phyloP scores from a whole-genome alignment of 257 asterid species.

The Plantago major region DNA sequence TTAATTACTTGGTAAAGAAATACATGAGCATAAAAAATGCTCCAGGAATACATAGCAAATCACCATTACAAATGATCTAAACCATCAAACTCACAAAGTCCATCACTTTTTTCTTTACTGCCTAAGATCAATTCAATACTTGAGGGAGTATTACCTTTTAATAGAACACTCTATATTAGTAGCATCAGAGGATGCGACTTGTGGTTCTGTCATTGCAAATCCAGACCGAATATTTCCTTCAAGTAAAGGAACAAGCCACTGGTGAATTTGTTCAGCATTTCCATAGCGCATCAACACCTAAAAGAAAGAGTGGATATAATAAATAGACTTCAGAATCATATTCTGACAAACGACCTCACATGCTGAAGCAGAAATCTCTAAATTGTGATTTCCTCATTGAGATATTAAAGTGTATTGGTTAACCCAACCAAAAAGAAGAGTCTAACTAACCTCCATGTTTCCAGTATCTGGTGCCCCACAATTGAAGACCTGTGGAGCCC shows the following conservation, averaged over 20 bases:
- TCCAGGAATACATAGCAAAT: too few relatives aligned
- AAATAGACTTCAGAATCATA: slow-evolving; percentile 3
- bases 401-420: too few relatives aligned
- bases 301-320: slow-evolving; percentile 8
- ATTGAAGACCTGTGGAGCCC: slow-evolving; percentile 95
- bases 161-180: slow-evolving; percentile 96
- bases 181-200: slow-evolving; percentile 97
- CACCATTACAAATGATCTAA: too few relatives aligned
- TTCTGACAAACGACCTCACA: background rate
- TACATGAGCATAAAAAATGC: too few relatives aligned
- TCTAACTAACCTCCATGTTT: slow-evolving; percentile 84
- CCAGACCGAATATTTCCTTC: slow-evolving; percentile 89
- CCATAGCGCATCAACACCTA: slow-evolving; percentile 95
- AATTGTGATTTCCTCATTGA: background rate
- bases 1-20: too few relatives aligned
- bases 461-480: slow-evolving; percentile 99
- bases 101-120: too few relatives aligned
- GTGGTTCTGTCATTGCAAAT: slow-evolving; percentile 98
- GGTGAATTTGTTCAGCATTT: slow-evolving; percentile 61
- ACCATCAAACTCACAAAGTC: too few relatives aligned
- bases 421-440: too few relatives aligned
- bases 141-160: too few relatives aligned
- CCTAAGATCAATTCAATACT: too few relatives aligned
- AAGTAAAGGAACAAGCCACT: slow-evolving; percentile 90
- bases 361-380: background rate